Conservation (phyloP, 2,329 filamentous ascomycete genomes). For the Torrubiellomyces zombiae region DNA sequence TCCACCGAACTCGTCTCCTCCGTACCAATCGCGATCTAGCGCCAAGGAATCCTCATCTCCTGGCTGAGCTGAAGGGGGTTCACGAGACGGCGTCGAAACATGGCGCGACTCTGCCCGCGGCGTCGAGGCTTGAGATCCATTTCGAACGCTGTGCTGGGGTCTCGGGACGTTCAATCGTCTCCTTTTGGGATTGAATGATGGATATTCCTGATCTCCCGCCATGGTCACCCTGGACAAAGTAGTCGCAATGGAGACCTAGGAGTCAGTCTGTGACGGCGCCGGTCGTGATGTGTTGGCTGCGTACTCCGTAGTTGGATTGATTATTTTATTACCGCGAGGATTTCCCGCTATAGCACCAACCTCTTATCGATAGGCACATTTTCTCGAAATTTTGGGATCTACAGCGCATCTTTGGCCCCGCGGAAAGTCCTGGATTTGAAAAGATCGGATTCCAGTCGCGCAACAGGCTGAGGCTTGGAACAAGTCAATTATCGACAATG, state of each 20-base stretch:
- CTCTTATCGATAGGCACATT: slow-evolving; percentile 25
- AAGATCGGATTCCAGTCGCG: too few relatives aligned
- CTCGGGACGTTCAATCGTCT: slow-evolving; percentile 18
- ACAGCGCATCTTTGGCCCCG: too few relatives aligned
- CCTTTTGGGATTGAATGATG: slow-evolving; percentile 22
- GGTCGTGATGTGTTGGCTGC: too few relatives aligned
- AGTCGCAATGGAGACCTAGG: not conserved
- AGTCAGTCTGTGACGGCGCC: slow-evolving; percentile 2
- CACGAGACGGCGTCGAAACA: slow-evolving; percentile 22
- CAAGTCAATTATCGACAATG: too few relatives aligned
- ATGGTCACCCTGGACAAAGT: slow-evolving; percentile 8
- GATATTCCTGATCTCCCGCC: slow-evolving; percentile 19
- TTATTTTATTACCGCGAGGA: slow-evolving; percentile 6
- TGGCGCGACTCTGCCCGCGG: slow-evolving; percentile 18
- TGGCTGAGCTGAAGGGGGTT: slow-evolving; percentile 38
- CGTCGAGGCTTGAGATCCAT: slow-evolving; percentile 17
- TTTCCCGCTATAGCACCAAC: too few relatives aligned
- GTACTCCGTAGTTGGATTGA: slow-evolving; percentile 1
- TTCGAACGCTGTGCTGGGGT: slow-evolving; percentile 12
- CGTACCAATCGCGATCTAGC: slow-evolving; percentile 86
- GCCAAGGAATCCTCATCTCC: slow-evolving; percentile 54
- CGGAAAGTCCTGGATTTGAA: too few relatives aligned
- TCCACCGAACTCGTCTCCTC: slow-evolving; percentile 63
- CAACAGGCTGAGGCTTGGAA: too few relatives aligned
- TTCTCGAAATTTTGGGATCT: slow-evolving; percentile 16